Percentiles rank a stretch among this genome's conserved stretches.
These are phyloP conservation scores for Stagonosporopsis tanaceti DNA, from an alignment of 2,329 filamentous ascomycete species.

Conservation along the genomic window DNA sequence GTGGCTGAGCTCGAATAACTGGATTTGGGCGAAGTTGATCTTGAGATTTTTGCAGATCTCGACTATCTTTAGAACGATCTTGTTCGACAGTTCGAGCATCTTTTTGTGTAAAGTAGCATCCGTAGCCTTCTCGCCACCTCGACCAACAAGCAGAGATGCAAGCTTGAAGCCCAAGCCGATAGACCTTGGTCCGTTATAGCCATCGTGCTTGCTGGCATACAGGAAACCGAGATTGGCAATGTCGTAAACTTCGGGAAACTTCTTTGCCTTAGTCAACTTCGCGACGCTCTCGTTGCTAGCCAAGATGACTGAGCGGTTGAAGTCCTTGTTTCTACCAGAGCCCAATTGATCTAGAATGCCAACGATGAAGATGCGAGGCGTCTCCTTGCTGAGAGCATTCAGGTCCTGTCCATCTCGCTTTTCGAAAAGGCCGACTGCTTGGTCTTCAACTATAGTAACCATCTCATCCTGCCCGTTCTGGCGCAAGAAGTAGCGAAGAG, in stretches of 20 bases:
- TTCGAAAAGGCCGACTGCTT: constrained; percentile 38
- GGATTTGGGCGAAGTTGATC: constrained; percentile 55
- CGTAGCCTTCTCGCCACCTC: constrained; percentile 34
- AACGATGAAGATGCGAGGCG: constrained; percentile 42
- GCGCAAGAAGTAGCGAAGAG: constrained; percentile 40
- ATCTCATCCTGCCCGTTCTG: constrained; percentile 34
- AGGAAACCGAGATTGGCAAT: constrained; percentile 45
- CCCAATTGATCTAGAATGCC: constrained; percentile 41
- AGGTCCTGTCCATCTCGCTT: constrained; percentile 40
- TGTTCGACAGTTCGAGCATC: constrained; percentile 50
- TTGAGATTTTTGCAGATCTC: constrained; percentile 51
- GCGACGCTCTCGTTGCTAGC: constrained; percentile 36
- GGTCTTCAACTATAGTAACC: constrained; percentile 36
- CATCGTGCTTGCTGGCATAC: constrained; percentile 41
- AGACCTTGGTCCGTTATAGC: constrained; percentile 41
- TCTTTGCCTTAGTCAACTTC: constrained; percentile 39
- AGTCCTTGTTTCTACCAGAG: constrained; percentile 40
- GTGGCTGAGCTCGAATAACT: constrained; percentile 53
- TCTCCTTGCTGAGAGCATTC: constrained; percentile 39
- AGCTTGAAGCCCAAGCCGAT: constrained; percentile 52
- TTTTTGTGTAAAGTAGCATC: constrained; percentile 49
- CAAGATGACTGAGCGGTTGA: constrained; percentile 39
- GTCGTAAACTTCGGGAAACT: constrained; percentile 45
- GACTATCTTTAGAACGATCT: constrained; percentile 54
- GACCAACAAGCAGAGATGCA: constrained; percentile 45